Base-by-base conservation (phyloP, 2,329 filamentous ascomycete species). In the Cladophialophora bantiana region DNA sequence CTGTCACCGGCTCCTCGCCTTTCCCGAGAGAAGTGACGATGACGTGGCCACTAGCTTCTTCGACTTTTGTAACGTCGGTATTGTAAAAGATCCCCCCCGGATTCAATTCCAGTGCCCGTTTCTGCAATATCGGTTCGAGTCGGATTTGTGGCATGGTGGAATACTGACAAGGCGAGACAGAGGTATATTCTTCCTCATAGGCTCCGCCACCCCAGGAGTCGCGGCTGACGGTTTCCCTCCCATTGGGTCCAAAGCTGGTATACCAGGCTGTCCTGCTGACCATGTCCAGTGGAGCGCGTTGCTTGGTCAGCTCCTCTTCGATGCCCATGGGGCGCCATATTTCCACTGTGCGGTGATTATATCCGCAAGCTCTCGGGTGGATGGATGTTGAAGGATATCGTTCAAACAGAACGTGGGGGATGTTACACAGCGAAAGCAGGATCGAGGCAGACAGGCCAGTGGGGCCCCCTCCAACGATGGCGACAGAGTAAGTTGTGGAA, bases 81-180 rank as follows among this genome's bases (percentile, higher is more conserved):
- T 63, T 54, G 59, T 75, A 77, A 26, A 62, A 62, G n/a, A 79
- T 68, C 0, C 73, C 75, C 1, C 66, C 54, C 0, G 75, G 74
- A 63, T 76, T 78, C 38, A 78, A 67, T 61, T 76, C 73, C 35
- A 66, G 54, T 9, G 77, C 77, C 32, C 73, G 65, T 35, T 69
- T 62, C 48, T 70, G 66, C 34, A 79, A 66, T 36, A 79, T 73
- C 15, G 77, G 78, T 68, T 80, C 78, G 13, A 78, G 66, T n/a
- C 77, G 72, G 13, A 79, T 77, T 63, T 78, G 77, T 10, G 77
- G 75, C 38, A 78, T 59, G 4, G 74, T 74, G 20, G 66, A 66
- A 68, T 78, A 79, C 45, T 62, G 57, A 4, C 66, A 72, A 15
- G 76, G 75, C 54, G 73, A 75, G n/a, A 70, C 67, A 7, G 50